Base-by-base conservation (phyloP, 176 grass and related monocot genomes). In the Aegilops sharonensis region DNA sequence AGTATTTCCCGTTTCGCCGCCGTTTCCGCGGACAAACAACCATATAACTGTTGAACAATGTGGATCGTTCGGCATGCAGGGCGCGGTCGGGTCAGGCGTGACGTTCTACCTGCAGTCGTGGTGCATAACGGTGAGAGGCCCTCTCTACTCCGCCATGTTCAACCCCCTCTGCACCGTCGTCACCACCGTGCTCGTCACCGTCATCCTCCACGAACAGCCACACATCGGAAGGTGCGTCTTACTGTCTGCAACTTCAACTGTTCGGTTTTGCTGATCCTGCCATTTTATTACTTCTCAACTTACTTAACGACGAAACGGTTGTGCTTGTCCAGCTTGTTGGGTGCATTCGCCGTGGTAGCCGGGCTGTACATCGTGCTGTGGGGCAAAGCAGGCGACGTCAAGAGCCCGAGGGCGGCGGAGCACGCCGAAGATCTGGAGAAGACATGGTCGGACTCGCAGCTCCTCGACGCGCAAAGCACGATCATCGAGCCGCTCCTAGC, bases 91-190 rank as follows among this genome's bases (percentile, higher is more conserved):
- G 74, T 95, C 94, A 11, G 86, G 86, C 81, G 91, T 95, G 59
- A 85, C 78, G 8, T 93, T 91, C 68, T 95, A 88, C 88, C 87
- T 95, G 30, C 91, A 93, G 86, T 93, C 91, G 12, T 95, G 94
- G 94, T 77, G 77, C 83, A 91, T 93, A 56, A 83, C 94, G 1
- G 87, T 89, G 30, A 81, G 81, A 76, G 89, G 94, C 2, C 91
- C 94, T 48, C 89, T 95, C 32, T 95, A 87, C 88, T 91, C 94
- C 5, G 94, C 91, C 36, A 93, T 93, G 91, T 95, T 95, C 86
- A 91, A 85, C 81, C 94, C 94, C 1, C 84, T 93, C 27, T 85
- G n/a, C 50, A 91, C 89, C 52, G 48, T 95, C 9, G 52, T 93
- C 92, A 93, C 89, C 45, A 89, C 89, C n/a, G 65, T 83, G 14